Evolutionary conservation across 495 filamentous ascomycete species (phyloP).

Genomic region (Penicillium subrubescens): DNA sequence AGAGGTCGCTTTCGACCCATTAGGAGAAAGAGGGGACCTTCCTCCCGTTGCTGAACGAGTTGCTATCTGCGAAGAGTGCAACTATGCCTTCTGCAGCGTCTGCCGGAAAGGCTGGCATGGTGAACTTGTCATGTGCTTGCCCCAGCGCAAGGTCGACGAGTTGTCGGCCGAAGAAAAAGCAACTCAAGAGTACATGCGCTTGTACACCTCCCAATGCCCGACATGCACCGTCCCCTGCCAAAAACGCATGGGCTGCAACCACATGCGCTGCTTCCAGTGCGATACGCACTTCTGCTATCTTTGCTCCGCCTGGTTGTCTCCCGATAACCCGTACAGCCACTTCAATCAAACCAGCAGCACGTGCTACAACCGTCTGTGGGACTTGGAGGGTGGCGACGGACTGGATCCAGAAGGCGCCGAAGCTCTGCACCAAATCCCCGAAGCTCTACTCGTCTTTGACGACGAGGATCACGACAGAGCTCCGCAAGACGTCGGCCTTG

Average conservation of each 20-base stretch:
- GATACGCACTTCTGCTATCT: conserved; percentile 94
- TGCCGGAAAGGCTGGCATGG: conserved; percentile 87
- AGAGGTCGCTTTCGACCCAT: conserved; percentile 32
- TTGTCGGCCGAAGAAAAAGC: conserved; percentile 77
- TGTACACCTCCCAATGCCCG: conserved; percentile 87
- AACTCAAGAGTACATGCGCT: conserved; percentile 74
- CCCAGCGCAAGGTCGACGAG: conserved; percentile 62
- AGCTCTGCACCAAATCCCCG: conserved; percentile 44
- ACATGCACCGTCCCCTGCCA: conserved; percentile 83
- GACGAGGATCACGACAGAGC: conserved; percentile 33
- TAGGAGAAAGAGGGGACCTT: conserved; percentile 38
- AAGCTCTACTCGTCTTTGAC: conserved; percentile 39
- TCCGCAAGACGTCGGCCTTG: conserved; percentile 12
- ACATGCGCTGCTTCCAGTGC: conserved; percentile 94
- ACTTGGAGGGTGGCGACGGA: conserved; percentile 82
- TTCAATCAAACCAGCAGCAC: conserved; percentile 69
- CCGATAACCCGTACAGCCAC: conserved; percentile 81
- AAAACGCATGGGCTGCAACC: conserved; percentile 94
- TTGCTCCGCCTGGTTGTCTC: conserved; percentile 81
- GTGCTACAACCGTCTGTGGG: conserved; percentile 89
- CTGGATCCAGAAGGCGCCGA: conserved; percentile 47
- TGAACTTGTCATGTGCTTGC: conserved; percentile 67
- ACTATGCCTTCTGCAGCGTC: conserved; percentile 85
- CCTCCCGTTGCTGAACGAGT: conserved; percentile 62
- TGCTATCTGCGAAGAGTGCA: conserved; percentile 84